phyloP scores from a whole-genome alignment of 768 basidiomycete genomes.

The Galerina marginata region DNA sequence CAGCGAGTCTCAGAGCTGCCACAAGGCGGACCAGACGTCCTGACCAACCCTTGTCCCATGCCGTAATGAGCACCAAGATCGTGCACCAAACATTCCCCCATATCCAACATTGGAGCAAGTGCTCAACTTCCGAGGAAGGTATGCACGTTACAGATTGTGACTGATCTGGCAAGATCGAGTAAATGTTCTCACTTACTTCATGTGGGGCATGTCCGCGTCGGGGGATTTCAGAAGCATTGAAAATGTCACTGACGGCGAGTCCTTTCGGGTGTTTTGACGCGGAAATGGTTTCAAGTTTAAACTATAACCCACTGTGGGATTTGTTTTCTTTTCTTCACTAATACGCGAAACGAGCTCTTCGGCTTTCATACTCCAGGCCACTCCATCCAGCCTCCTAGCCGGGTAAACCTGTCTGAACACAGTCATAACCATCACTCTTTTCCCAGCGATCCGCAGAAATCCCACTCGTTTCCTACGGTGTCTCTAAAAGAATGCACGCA shows the following conservation, averaged over 20 bases:
- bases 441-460: conserved; percentile 46
- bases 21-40: not conserved
- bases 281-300: not conserved
- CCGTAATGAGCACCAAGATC: not conserved
- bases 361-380: conserved; percentile 17
- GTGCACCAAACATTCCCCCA: conserved; percentile 1
- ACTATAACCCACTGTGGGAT: conserved; percentile 3
- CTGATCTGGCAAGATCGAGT: not conserved
- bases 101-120: not conserved
- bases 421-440: conserved; percentile 27
- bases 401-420: conserved; percentile 30
- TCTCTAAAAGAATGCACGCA: conserved; percentile 32
- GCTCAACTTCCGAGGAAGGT: not conserved
- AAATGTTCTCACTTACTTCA: not conserved
- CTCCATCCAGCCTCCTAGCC: conserved; percentile 19
- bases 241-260: conserved; percentile 3
- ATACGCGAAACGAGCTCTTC: not conserved
- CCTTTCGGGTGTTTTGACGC: conserved; percentile 1
- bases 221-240: not conserved
- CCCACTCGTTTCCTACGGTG: conserved; percentile 33
- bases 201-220: not conserved
- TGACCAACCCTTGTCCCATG: not conserved
- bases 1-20: not conserved
- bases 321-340: not conserved
- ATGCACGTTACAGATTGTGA: not conserved